Evolutionary conservation across 192 early-diverging fungal species (phyloP), one percentile per base, ranked within the genome.

Genomic region (Coemansia sp.): DNA sequence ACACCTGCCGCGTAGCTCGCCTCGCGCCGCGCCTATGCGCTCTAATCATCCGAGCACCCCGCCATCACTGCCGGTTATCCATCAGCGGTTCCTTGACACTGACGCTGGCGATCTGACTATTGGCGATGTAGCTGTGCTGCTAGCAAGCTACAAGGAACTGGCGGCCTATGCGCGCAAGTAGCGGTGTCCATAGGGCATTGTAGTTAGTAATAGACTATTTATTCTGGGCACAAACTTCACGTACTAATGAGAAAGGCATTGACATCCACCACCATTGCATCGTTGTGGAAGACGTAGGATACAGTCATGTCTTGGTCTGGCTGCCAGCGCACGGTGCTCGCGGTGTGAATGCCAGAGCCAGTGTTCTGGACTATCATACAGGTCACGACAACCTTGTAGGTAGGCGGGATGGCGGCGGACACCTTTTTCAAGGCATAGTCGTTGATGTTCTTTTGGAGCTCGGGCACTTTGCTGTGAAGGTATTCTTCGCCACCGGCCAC

Each of bases 291-390:
- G 35, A 69, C 51, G 66, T 68, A 72, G 3, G 60, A 66, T 5
- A 65, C 69, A n/a, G 74, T 18, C 13, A 33, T 18, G 51, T 81
- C 78, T 9, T 45, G 48, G 8, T 14, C 9, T 7, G 74, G 63
- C 33, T 81, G 69, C 78, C 78, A 81, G 21, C 35, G 57, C 21
- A 71, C 59, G 18, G 69, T 40, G 13, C 72, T 71, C 35, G 62
- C 53, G 13, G 74, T 71, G 31, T 81, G 73, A 40, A 75, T 67
- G 24, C 78, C 78, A 4, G 62, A 60, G 8, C 61, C 73, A 2
- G 65, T 75, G 60, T 76, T 81, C 26, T 81, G 69, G 26, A 76
- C 71, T 13, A 81, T 63, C 16, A 73, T 71, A 57, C 78, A 81
- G 9, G 78, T 75, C 10, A 76, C 66, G 3, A 76, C 60, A 11